phyloP scores from a whole-genome alignment of 1,139 yeast species.

The Suhomyces bokatorum region DNA sequence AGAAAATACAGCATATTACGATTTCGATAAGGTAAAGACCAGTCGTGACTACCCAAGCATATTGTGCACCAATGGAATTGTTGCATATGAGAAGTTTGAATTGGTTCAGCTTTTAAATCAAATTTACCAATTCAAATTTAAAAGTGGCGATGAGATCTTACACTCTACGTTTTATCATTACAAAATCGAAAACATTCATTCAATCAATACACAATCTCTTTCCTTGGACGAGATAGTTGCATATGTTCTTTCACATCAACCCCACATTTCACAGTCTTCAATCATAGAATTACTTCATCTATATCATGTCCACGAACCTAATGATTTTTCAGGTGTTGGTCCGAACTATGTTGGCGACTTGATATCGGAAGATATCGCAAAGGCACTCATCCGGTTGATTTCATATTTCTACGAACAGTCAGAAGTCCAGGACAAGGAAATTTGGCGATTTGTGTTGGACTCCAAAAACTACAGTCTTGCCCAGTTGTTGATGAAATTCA shows the following conservation, averaged over 20 bases:
- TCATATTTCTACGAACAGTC: conserved; percentile 14
- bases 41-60: conserved; percentile 13
- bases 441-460: conserved; percentile 23
- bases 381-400: conserved; percentile 14
- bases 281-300: conserved; percentile 9
- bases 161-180: conserved; percentile 12
- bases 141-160: conserved; percentile 16
- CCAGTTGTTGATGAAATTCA: conserved; percentile 21
- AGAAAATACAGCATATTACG: conserved; percentile 1
- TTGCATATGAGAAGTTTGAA: conserved; percentile 16
- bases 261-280: conserved; percentile 4
- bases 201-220: conserved; percentile 3
- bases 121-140: conserved; percentile 17
- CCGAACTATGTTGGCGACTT: conserved; percentile 8
- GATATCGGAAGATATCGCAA: conserved; percentile 13
- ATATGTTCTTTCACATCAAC: conserved; percentile 1
- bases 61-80: conserved; percentile 17
- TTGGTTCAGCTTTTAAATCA: conserved; percentile 15
- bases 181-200: conserved; percentile 7
- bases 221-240: conserved; percentile 8
- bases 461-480: conserved; percentile 21
- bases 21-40: conserved; percentile 1
- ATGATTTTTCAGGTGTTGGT: conserved; percentile 12
- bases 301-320: conserved; percentile 13
- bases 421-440: conserved; percentile 13